phyloP scores from a whole-genome alignment of 345 rosid genomes.

The Erucastrum elatum region DNA sequence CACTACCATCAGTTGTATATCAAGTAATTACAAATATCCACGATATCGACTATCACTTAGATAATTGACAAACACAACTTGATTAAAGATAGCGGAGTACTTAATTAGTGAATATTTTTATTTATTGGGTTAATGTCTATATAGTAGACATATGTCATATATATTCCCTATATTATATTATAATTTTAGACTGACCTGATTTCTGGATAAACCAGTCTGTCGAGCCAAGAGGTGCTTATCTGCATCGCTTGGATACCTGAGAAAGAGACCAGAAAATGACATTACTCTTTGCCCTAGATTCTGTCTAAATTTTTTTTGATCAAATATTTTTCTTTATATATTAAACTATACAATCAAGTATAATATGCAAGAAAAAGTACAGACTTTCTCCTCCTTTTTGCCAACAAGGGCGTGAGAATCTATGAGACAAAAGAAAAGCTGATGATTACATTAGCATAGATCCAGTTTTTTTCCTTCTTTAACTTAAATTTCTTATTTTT shows the following conservation, averaged over 20 bases:
- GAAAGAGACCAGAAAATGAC: conserved; percentile 84
- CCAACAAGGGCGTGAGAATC: conserved; percentile 79
- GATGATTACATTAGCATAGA: conserved; percentile 32
- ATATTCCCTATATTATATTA: not conserved
- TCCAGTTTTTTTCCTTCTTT: not conserved
- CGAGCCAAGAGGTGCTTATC: conserved; percentile 98
- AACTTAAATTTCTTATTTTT: not conserved
- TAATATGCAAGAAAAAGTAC: conserved; percentile 22
- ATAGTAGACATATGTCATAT: not conserved
- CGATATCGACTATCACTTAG: not conserved
- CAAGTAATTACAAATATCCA: not conserved
- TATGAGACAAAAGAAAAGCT: conserved; percentile 50
- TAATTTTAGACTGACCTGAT: conserved; percentile 64
- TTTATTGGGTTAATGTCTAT: not conserved
- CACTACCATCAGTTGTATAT: not conserved
- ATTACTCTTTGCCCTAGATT: conserved; percentile 44
- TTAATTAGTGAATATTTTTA: not conserved
- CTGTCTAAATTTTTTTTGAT: conserved; percentile 3
- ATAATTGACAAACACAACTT: not conserved
- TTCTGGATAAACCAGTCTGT: conserved; percentile 97
- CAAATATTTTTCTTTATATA: not conserved
- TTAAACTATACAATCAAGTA: conserved; percentile 33
- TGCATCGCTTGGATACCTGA: conserved; percentile 99
- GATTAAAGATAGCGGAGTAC: not conserved
- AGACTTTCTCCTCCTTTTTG: conserved; percentile 38